Evolutionary conservation across 352 stramenopile genomes (phyloP).

Genomic region (Phytopythium kandeliae): DNA sequence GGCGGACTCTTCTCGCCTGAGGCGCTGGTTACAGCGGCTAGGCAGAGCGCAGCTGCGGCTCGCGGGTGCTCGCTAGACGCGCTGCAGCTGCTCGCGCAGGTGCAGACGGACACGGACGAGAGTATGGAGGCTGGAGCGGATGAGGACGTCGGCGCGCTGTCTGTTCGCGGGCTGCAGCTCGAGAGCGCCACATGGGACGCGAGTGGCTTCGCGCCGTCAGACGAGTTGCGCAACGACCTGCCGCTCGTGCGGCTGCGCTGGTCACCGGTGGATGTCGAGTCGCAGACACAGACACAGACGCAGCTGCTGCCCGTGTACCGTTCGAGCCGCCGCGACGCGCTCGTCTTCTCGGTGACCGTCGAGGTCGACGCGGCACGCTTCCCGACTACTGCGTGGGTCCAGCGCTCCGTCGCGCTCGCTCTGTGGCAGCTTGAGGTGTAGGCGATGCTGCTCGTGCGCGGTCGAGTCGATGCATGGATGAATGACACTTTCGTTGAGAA

Average conservation of each 20-base stretch:
- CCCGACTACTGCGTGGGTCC: constrained; percentile 62
- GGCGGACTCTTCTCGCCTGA: constrained; percentile 92
- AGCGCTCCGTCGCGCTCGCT: constrained; percentile 76
- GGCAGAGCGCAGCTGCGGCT: constrained; percentile 82
- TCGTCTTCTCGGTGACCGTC: constrained; percentile 85
- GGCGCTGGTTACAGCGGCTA: constrained; percentile 89
- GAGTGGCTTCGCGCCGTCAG: constrained; percentile 64
- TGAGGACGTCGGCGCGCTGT: constrained; percentile 42
- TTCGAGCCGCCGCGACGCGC: constrained; percentile 55
- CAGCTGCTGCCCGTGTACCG: constrained; percentile 84
- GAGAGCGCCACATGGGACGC: constrained; percentile 78
- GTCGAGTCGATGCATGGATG: background rate
- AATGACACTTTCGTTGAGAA: background rate
- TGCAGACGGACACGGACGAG: constrained; percentile 23
- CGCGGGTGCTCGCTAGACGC: constrained; percentile 86
- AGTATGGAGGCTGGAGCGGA: constrained; percentile 8
- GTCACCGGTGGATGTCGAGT: constrained; percentile 25
- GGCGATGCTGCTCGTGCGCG: too few species aligned
- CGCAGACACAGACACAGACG: constrained; percentile 5
- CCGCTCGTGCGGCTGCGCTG: constrained; percentile 71
- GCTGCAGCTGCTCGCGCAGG: constrained; percentile 72
- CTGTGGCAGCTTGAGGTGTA: constrained; percentile 64
- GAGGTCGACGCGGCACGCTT: constrained; percentile 42
- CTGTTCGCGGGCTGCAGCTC: constrained; percentile 68
- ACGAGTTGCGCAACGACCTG: constrained; percentile 68